phyloP scores from a whole-genome alignment of 2,329 filamentous ascomycete genomes.

The Colletotrichum acutatum region DNA sequence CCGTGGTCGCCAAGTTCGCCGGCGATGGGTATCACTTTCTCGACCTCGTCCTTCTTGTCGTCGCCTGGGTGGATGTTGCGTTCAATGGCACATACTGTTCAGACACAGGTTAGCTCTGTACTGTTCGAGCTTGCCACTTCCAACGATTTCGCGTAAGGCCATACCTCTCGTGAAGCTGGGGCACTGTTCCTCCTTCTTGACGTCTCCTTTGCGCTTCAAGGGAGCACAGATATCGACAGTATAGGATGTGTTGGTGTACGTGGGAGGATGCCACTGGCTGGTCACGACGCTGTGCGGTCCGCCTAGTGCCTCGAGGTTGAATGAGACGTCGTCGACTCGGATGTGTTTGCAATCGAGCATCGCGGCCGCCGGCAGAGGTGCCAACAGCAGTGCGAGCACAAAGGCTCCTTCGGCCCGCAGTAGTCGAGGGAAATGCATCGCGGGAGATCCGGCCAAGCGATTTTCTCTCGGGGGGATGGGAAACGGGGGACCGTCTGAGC shows the following conservation, averaged over 20 bases:
- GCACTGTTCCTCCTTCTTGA: conserved; percentile 69
- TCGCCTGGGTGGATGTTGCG: conserved; percentile 62
- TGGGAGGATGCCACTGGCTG: conserved; percentile 61
- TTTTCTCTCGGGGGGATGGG: conserved; percentile 37
- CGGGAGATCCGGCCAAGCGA: not conserved
- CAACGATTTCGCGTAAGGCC: conserved; percentile 28
- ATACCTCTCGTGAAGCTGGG: conserved; percentile 75
- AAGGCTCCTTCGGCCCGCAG: conserved; percentile 48
- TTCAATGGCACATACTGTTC: conserved; percentile 80
- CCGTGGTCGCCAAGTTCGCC: conserved; percentile 72
- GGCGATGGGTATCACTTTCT: conserved; percentile 76
- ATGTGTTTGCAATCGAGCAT: conserved; percentile 73
- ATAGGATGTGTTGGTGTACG: conserved; percentile 79
- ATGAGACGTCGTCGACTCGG: conserved; percentile 66
- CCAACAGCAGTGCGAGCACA: conserved; percentile 49
- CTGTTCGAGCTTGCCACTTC: not conserved
- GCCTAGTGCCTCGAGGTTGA: conserved; percentile 71
- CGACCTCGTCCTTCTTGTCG: conserved; percentile 58
- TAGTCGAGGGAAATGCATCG: conserved; percentile 33
- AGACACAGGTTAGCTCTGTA: conserved; percentile 17
- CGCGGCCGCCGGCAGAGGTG: conserved; percentile 52
- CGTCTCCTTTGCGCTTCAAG: conserved; percentile 70
- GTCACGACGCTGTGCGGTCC: conserved; percentile 78
- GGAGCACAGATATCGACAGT: conserved; percentile 81
- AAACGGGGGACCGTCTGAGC: not conserved